Evolutionary conservation across 257 asterid species (phyloP).

Genomic region (Salvia hispanica): DNA sequence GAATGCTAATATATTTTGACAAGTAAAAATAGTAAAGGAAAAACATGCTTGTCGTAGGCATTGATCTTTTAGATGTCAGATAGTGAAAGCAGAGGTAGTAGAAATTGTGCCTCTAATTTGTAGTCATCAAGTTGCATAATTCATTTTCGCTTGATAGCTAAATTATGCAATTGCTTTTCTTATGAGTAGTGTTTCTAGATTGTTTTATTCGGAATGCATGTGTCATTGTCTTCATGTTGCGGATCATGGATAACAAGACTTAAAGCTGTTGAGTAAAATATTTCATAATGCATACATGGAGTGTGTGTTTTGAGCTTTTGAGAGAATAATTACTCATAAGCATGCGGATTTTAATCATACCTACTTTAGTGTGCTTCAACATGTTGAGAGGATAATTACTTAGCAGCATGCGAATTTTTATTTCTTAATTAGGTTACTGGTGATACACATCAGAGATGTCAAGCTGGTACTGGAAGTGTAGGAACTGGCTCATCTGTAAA

Average conservation of each 20-base stretch:
- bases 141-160: slow-evolving; percentile 16
- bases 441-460: slow-evolving; percentile 39
- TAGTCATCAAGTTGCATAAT: not conserved
- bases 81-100: not conserved
- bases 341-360: not conserved
- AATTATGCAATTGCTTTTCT: not conserved
- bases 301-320: not conserved
- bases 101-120: slow-evolving; percentile 2
- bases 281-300: slow-evolving; percentile 5
- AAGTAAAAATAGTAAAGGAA: not conserved
- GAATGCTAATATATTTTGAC: not conserved
- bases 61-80: not conserved
- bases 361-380: slow-evolving; percentile 12
- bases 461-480: slow-evolving; percentile 38
- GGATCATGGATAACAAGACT: not conserved
- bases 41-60: not conserved
- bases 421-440: slow-evolving; percentile 46
- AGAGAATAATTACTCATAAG: too few relatives aligned
- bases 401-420: slow-evolving; percentile 18
- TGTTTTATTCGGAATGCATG: slow-evolving; percentile 18
- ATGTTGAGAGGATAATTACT: slow-evolving; percentile 1
- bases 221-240: not conserved
- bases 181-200: not conserved
- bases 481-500: slow-evolving; percentile 42
- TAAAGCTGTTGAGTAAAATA: slow-evolving; percentile 4